phyloP scores from a whole-genome alignment of 345 rosid genomes.

The Ailanthus altissimus region DNA sequence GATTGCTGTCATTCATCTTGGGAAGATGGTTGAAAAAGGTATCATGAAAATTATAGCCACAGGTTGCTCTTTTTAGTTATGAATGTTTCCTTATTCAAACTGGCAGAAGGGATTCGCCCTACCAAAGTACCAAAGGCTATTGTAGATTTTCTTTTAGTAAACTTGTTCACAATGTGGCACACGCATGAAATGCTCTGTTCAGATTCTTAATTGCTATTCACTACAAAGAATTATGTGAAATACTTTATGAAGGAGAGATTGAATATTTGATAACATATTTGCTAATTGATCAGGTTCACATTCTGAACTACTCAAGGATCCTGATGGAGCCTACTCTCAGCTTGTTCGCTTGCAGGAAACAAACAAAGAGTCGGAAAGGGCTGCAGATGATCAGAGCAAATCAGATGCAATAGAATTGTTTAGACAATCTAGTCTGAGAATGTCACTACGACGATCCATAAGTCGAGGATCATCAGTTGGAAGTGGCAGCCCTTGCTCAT shows the following conservation, averaged over 20 bases:
- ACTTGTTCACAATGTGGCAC: too few relatives aligned
- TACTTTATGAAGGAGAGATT: background rate
- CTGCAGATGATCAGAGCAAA: conserved; percentile 39
- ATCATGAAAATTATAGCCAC: conserved; percentile 6
- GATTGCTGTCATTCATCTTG: conserved; percentile 78
- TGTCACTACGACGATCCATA: conserved; percentile 42
- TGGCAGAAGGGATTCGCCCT: too few relatives aligned
- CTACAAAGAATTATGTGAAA: background rate
- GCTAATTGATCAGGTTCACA: conserved; percentile 55
- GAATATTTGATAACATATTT: background rate
- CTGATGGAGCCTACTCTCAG: conserved; percentile 85
- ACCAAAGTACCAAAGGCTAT: too few relatives aligned
- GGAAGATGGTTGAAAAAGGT: conserved; percentile 87
- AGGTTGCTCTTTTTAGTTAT: background rate
- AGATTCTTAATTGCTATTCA: background rate
- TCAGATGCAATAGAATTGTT: conserved; percentile 38
- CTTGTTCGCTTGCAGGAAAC: conserved; percentile 75
- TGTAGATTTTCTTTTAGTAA: too few relatives aligned
- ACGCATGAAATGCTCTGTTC: too few relatives aligned
- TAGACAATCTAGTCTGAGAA: conserved; percentile 45
- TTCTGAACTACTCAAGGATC: conserved; percentile 60
- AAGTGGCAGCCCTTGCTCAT: conserved; percentile 58
- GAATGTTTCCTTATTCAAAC: too few relatives aligned
- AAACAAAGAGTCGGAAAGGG: conserved; percentile 42
- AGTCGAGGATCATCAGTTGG: conserved; percentile 68